A percentile compares a stretch with the other conserved stretches of the same genome.
phyloP scores from a whole-genome alignment of 179 eudicot species.

The Nepenthes alata region DNA sequence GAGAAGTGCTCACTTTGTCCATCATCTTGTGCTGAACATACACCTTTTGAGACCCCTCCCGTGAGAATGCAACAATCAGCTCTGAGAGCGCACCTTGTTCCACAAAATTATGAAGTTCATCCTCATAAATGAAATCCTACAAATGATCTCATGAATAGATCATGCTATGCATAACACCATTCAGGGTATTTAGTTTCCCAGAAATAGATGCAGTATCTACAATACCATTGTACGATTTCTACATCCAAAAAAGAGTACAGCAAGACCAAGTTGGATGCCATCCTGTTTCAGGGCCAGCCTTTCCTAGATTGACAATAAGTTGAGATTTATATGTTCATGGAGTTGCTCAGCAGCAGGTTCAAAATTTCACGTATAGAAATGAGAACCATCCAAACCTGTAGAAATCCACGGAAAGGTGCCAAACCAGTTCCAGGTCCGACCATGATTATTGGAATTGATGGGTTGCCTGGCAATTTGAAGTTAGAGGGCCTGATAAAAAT shows the following conservation, averaged over 20 bases:
- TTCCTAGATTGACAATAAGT: slow-evolving; percentile 17
- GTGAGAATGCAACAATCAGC: slow-evolving; percentile 62
- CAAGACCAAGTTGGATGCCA: slow-evolving; percentile 40
- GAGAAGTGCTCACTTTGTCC: slow-evolving; percentile 40
- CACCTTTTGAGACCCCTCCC: slow-evolving; percentile 68
- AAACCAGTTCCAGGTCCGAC: slow-evolving; percentile 96
- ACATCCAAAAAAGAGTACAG: slow-evolving; percentile 52
- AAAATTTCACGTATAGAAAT: no score
- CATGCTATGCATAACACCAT: background rate
- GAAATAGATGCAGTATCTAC: background rate
- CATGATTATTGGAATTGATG: slow-evolving; percentile 69
- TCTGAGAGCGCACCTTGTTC: slow-evolving; percentile 56
- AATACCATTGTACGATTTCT: slow-evolving; percentile 49
- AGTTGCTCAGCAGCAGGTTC: no score
- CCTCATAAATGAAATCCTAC: slow-evolving; percentile 55
- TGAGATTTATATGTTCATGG: background rate
- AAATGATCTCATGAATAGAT: slow-evolving; percentile 7
- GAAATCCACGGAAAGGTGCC: slow-evolving; percentile 92
- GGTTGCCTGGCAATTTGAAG: slow-evolving; percentile 69
- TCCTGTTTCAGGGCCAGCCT: slow-evolving; percentile 32
- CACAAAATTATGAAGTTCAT: slow-evolving; percentile 45
- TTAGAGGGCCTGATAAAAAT: slow-evolving; percentile 76
- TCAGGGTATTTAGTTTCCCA: background rate
- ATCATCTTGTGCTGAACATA: slow-evolving; percentile 80
- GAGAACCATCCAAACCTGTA: slow-evolving; percentile 41